Conservation (phyloP, 306 rosid genomes). For the Prunus fruticosa region DNA sequence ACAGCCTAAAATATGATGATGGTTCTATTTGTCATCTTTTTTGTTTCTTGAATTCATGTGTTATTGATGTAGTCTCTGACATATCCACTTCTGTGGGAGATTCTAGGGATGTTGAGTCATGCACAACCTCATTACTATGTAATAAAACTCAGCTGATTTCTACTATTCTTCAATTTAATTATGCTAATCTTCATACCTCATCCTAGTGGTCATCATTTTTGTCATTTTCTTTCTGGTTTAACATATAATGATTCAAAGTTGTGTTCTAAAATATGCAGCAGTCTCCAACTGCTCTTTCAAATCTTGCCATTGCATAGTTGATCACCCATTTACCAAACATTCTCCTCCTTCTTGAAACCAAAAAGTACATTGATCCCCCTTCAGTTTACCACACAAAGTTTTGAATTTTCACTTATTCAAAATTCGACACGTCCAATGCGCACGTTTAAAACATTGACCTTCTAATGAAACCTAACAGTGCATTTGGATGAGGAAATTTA, state of each 20-base stretch:
- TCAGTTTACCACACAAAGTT: neutral
- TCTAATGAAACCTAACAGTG: neutral
- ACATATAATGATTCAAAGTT: neutral
- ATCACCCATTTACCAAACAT: constrained; percentile 35
- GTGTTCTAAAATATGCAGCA: constrained; percentile 13
- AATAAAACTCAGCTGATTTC: constrained; percentile 18
- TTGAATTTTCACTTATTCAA: constrained; percentile 1
- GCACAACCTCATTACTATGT: neutral
- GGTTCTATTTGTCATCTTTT: constrained; percentile 10
- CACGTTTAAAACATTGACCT: neutral
- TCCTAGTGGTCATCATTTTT: constrained; percentile 39
- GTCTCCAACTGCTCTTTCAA: constrained; percentile 45
- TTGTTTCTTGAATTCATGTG: constrained; percentile 9
- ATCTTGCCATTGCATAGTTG: constrained; percentile 29
- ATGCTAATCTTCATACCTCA: neutral
- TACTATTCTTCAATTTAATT: constrained; percentile 9
- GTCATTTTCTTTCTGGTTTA: constrained; percentile 43
- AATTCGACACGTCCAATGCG: neutral
- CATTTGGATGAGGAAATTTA: too few species aligned
- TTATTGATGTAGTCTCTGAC: neutral
- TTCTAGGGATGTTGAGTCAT: neutral
- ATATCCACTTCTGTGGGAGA: neutral
- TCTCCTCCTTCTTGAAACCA: constrained; percentile 22
- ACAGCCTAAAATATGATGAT: neutral
- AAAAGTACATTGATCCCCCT: neutral